Base-by-base conservation (phyloP, 2,329 filamentous ascomycete species). In the Camptophora hylomeconis region DNA sequence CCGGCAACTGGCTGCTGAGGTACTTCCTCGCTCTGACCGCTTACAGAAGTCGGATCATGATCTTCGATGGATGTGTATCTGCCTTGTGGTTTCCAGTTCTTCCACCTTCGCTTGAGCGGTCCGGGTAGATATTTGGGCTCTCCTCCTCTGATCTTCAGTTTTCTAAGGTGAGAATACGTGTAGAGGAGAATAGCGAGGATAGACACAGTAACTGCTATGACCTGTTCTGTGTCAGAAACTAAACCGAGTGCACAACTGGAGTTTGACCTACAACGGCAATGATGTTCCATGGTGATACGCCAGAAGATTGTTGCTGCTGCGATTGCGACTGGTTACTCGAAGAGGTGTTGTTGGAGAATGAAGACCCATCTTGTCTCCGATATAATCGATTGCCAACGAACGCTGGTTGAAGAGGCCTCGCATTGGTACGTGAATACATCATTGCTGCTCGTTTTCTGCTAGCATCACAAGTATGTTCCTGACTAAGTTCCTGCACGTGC, bases 1-100 rank as follows among this genome's bases (percentile, higher is more conserved):
- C 57, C 60, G 51, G 52, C 53, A 14, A 19, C 14, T 6, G 5
- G 10, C 14, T 11, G 24, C 17, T 7, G 22, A 8, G 7, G n/a
- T n/a, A n/a, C n/a, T n/a, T n/a, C n/a, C n/a, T 7, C 11, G 22
- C 14, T 24, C 12, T 7, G 7, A 12, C 7, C 14, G 11, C 7
- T 13, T 7, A 7, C 11, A 8, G 7, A 8, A 7, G 22, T 13
- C 11, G 7, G 9, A 13, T 13, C 22, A 8, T 7, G 7, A 8
- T 13, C 7, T 12, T 7, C 12, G 7, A 7, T 24, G 7, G 29
- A 31, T 19, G 10, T 23, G 26, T 45, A 45, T 32, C 42, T 45
- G 15, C 39, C 33, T 14, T 34, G 23, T 5, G 41, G 41, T n/a
- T 33, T 27, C 41, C 40, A 42, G 9, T 28, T 32, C 17, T 40